Evolutionary conservation across 2,329 filamentous ascomycete species (phyloP).

Genomic region (Leptosphaerulina australis): DNA sequence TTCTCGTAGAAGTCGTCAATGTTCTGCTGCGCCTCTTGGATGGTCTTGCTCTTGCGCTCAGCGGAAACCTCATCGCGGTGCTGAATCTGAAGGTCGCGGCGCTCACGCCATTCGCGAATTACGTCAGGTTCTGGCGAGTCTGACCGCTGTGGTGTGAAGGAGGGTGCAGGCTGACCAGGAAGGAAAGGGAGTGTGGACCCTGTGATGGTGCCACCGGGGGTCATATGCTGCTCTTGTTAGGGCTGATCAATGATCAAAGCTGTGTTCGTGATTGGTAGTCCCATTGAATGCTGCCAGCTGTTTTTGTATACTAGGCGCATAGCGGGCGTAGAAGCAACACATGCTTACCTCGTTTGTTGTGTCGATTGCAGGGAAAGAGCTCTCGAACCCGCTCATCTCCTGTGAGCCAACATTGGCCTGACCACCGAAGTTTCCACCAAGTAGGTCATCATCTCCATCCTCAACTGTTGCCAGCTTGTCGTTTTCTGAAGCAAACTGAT

Average conservation of each 20-base stretch:
- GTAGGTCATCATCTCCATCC: slow-evolving; percentile 71
- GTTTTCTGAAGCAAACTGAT: slow-evolving; percentile 81
- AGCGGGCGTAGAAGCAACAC: not conserved
- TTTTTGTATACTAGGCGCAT: slow-evolving; percentile 8
- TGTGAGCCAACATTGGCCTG: slow-evolving; percentile 49
- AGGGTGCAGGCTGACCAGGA: slow-evolving; percentile 44
- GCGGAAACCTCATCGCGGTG: slow-evolving; percentile 85
- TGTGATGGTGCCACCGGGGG: slow-evolving; percentile 80
- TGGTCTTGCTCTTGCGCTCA: slow-evolving; percentile 80
- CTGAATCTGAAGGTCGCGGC: slow-evolving; percentile 79
- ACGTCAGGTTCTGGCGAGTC: slow-evolving; percentile 88
- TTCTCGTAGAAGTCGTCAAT: slow-evolving; percentile 99
- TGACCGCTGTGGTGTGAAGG: slow-evolving; percentile 58
- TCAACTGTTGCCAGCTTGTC: slow-evolving; percentile 70
- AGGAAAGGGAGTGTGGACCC: slow-evolving; percentile 66
- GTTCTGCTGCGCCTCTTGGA: slow-evolving; percentile 88
- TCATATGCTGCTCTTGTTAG: slow-evolving; percentile 63
- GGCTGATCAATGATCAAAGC: not conserved
- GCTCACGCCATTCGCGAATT: slow-evolving; percentile 88
- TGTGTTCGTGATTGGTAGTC: not conserved
- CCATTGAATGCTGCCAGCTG: slow-evolving; percentile 5
- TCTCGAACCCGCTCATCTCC: slow-evolving; percentile 73
- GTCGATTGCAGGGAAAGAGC: slow-evolving; percentile 85
- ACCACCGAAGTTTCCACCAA: slow-evolving; percentile 62
- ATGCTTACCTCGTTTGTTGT: slow-evolving; percentile 70